Conservation (phyloP, 2,329 filamentous ascomycete genomes). For the Aspergillus sp. region DNA sequence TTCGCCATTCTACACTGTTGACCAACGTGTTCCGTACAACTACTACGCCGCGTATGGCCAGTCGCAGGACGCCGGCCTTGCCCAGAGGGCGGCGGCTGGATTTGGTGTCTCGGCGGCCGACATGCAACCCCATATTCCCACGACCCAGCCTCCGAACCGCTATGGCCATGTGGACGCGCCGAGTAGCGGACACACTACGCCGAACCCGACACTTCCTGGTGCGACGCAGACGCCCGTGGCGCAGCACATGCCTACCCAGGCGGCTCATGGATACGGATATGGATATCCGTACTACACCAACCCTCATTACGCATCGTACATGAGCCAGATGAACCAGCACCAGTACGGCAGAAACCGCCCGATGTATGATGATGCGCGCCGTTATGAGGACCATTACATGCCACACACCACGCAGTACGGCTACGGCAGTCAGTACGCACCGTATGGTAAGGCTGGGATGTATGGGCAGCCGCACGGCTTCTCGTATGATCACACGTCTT, state of each 20-base stretch:
- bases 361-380: conserved; percentile 41
- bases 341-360: conserved; percentile 41
- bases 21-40: conserved; percentile 66
- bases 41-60: conserved; percentile 57
- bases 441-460: conserved; percentile 51
- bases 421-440: conserved; percentile 42
- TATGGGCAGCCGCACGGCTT: conserved; percentile 56
- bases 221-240: conserved; percentile 47
- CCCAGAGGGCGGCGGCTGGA: conserved; percentile 66
- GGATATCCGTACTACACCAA: conserved; percentile 51
- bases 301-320: conserved; percentile 54
- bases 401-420: conserved; percentile 45
- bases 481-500: conserved; percentile 56
- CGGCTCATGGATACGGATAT: conserved; percentile 49
- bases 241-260: conserved; percentile 45
- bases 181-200: conserved; percentile 83
- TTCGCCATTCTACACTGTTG: conserved; percentile 75
- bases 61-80: conserved; percentile 63
- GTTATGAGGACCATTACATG: conserved; percentile 41
- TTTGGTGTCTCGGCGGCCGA: conserved; percentile 57
- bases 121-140: conserved; percentile 50
- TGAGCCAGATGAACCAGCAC: conserved; percentile 44
- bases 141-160: conserved; percentile 67
- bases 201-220: conserved; percentile 61
- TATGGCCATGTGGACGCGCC: conserved; percentile 61